These are phyloP conservation scores for Excoecaria cochinchinensis DNA, from an alignment of 345 rosid species.

Conservation along the genomic window DNA sequence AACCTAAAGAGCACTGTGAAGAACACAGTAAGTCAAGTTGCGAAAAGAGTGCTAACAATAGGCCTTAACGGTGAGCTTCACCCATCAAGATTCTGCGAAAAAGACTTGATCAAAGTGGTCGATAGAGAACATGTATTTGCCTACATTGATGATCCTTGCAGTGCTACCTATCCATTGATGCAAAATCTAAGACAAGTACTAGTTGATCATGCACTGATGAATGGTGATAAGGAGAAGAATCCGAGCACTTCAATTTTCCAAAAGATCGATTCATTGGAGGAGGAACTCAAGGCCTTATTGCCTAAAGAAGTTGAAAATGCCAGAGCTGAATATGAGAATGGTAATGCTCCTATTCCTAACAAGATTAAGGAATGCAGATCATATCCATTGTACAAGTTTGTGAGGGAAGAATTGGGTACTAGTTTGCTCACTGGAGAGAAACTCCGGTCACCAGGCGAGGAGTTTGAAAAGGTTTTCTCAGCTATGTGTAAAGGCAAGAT, in stretches of 20 bases:
- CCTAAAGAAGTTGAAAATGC: constrained; percentile 35
- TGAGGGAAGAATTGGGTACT: constrained; percentile 30
- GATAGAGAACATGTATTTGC: constrained; percentile 28
- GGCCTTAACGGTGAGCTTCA: constrained; percentile 33
- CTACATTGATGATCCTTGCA: constrained; percentile 33
- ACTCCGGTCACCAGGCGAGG: constrained; percentile 27
- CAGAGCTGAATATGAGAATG: constrained; percentile 24
- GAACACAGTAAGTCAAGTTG: constrained; percentile 29
- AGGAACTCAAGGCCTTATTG: constrained; percentile 22
- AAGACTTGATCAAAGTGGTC: constrained; percentile 29
- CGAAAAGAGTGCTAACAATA: constrained; percentile 25
- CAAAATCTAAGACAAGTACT: constrained; percentile 34
- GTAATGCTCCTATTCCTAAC: constrained; percentile 22
- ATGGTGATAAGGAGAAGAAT: constrained; percentile 24
- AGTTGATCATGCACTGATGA: constrained; percentile 31
- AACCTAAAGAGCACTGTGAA: constrained; percentile 27
- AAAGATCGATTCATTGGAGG: constrained; percentile 26
- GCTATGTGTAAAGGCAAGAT: constrained; percentile 31
- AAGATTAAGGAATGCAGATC: constrained; percentile 32
- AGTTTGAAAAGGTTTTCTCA: constrained; percentile 31
- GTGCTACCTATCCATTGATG: constrained; percentile 33
- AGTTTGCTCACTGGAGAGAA: constrained; percentile 30
- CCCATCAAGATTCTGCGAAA: constrained; percentile 32
- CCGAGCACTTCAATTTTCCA: constrained; percentile 28
- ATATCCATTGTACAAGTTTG: constrained; percentile 36